Conservation (phyloP, 1,284 basidiomycete species). For the Trichosporon inkin region DNA sequence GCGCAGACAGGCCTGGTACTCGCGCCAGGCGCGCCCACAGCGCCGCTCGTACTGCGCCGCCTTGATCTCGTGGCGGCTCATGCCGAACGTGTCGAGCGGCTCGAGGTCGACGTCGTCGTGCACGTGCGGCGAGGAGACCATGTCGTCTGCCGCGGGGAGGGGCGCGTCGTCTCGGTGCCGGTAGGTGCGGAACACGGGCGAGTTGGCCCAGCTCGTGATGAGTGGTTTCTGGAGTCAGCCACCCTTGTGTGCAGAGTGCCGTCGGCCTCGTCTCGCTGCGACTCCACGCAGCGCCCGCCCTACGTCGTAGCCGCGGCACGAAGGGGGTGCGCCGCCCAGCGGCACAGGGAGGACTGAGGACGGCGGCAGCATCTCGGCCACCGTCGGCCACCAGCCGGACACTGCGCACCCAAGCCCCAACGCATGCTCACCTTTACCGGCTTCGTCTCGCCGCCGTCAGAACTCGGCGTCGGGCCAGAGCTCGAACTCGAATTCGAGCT, state of each 20-base stretch:
- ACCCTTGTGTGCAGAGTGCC: too few relatives aligned
- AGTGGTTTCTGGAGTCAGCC: slow-evolving; percentile 10
- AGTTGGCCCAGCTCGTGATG: slow-evolving; percentile 28
- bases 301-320: too few relatives aligned
- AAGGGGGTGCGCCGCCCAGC: too few relatives aligned
- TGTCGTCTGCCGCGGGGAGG: slow-evolving; percentile 17
- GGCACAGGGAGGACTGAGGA: too few relatives aligned
- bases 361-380: too few relatives aligned
- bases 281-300: not conserved
- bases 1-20: slow-evolving; percentile 78
- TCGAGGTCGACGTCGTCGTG: slow-evolving; percentile 13
- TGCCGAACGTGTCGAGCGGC: slow-evolving; percentile 39
- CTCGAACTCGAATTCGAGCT: not conserved
- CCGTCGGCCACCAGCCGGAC: too few relatives aligned
- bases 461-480: not conserved
- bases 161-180: not conserved
- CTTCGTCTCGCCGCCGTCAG: not conserved
- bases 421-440: not conserved
- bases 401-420: too few relatives aligned
- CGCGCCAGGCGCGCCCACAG: slow-evolving; percentile 74
- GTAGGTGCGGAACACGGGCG: slow-evolving; percentile 27
- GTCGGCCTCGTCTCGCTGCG: not conserved
- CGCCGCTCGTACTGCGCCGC: slow-evolving; percentile 75
- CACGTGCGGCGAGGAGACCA: slow-evolving; percentile 19
- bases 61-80: slow-evolving; percentile 45